A percentile compares a stretch with the other conserved stretches of the same genome.
These are phyloP conservation scores for Dichotomocladium elegans DNA, from an alignment of 371 early-diverging fungal species.

Conservation along the genomic window DNA sequence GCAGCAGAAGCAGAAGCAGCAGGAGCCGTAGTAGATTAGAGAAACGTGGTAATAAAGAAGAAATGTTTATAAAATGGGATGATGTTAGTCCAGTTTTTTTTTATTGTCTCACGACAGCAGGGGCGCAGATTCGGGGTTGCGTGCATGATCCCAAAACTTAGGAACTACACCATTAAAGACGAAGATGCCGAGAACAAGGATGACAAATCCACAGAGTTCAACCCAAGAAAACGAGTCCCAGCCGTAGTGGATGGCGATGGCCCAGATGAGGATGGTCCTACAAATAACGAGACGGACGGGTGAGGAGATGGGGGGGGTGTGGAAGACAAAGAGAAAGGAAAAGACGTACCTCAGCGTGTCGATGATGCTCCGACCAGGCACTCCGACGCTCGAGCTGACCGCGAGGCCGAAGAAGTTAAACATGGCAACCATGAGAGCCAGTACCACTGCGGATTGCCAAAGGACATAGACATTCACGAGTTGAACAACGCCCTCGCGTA, in stretches of 20 bases:
- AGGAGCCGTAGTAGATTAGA: neutral
- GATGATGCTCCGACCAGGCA: slow-evolving; percentile 39
- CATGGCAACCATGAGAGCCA: slow-evolving; percentile 37
- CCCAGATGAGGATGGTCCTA: slow-evolving; percentile 40
- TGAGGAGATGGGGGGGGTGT: no score
- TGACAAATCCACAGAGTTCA: slow-evolving; percentile 25
- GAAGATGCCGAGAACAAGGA: slow-evolving; percentile 32
- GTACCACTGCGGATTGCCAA: slow-evolving; percentile 35
- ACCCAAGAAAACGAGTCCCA: slow-evolving; percentile 42
- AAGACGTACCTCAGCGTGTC: slow-evolving; percentile 33
- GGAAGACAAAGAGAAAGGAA: no score
- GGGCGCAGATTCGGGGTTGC: slow-evolving; percentile 27
- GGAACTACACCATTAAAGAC: slow-evolving; percentile 36
- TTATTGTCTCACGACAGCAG: slow-evolving; percentile 30
- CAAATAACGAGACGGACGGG: no score
- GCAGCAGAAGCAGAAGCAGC: neutral
- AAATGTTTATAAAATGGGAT: no score
- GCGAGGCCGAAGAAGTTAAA: slow-evolving; percentile 47
- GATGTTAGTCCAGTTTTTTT: no score
- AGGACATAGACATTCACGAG: slow-evolving; percentile 16
- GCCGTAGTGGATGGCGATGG: slow-evolving; percentile 38
- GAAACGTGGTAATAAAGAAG: no score
- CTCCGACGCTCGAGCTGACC: slow-evolving; percentile 32
- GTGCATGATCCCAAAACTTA: slow-evolving; percentile 5
- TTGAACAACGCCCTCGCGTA: slow-evolving; percentile 21